Evolutionary conservation across 169 alveolate species (phyloP).

Genomic region (Ophryocystis elektroscirrha): DNA sequence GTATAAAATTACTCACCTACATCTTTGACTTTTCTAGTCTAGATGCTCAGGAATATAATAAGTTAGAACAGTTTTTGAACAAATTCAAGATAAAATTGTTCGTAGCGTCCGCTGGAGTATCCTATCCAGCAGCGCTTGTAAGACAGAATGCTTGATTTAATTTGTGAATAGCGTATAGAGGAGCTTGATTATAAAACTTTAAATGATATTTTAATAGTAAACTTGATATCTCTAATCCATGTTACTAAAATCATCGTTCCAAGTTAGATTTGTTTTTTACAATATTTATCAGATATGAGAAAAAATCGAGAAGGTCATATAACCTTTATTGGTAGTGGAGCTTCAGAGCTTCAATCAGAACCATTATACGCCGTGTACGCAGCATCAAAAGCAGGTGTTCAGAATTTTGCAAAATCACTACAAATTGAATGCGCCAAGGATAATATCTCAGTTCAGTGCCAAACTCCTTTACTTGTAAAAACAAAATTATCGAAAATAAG

Average conservation of each 20-base stretch:
- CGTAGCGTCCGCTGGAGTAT: too few species aligned
- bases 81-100: too few species aligned
- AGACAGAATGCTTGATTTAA: too few species aligned
- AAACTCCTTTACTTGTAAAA: background rate
- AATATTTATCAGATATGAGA: background rate
- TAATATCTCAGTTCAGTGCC: background rate
- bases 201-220: background rate
- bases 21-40: too few species aligned
- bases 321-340: background rate
- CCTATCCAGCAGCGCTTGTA: too few species aligned
- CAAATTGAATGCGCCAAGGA: background rate
- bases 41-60: too few species aligned
- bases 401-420: background rate
- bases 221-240: background rate
- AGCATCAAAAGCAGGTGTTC: background rate
- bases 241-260: too few species aligned
- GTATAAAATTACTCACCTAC: too few species aligned
- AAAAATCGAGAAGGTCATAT: background rate
- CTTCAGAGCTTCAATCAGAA: background rate
- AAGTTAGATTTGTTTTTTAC: background rate
- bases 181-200: background rate
- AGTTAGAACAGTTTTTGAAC: too few species aligned
- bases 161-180: too few species aligned
- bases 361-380: background rate
- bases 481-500: background rate